Percentiles rank a stretch among this genome's conserved stretches.
These are phyloP conservation scores for Rasamsonia emersonii DNA, from an alignment of 2,329 filamentous ascomycete species.

Conservation along the genomic window DNA sequence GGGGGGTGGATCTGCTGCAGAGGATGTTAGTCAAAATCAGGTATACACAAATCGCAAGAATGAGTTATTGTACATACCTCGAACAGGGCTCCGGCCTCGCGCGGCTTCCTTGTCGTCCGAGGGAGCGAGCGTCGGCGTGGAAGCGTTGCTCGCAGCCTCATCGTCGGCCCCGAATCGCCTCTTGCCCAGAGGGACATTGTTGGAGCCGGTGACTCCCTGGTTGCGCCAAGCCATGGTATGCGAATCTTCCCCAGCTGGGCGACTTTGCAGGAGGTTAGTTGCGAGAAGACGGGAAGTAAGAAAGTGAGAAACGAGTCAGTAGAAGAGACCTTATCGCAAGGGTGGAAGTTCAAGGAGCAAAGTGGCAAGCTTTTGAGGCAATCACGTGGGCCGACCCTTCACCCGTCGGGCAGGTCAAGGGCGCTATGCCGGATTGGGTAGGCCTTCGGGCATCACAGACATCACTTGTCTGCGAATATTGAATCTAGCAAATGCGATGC, in stretches of 20 bases:
- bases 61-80: slow-evolving; percentile 53
- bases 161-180: slow-evolving; percentile 68
- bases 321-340: no score
- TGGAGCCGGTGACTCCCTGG: slow-evolving; percentile 88
- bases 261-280: no score
- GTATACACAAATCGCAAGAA: neutral
- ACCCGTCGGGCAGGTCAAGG: no score
- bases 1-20: slow-evolving; percentile 39
- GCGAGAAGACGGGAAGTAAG: no score
- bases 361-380: neutral
- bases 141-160: slow-evolving; percentile 38
- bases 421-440: no score
- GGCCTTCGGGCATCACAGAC: no score
- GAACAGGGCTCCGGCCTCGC: slow-evolving; percentile 86
- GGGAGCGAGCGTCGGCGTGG: slow-evolving; percentile 38
- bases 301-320: no score
- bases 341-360: neutral
- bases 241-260: no score
- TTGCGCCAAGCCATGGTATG: slow-evolving; percentile 54
- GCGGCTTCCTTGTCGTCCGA: slow-evolving; percentile 51
- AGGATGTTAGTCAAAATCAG: slow-evolving; percentile 17
- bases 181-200: slow-evolving; percentile 91
- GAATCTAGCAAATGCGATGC: no score
- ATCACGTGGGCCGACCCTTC: no score
- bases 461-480: no score